Evolutionary conservation across 2,329 filamentous ascomycete species (phyloP).

Genomic region (Verticillium longisporum): DNA sequence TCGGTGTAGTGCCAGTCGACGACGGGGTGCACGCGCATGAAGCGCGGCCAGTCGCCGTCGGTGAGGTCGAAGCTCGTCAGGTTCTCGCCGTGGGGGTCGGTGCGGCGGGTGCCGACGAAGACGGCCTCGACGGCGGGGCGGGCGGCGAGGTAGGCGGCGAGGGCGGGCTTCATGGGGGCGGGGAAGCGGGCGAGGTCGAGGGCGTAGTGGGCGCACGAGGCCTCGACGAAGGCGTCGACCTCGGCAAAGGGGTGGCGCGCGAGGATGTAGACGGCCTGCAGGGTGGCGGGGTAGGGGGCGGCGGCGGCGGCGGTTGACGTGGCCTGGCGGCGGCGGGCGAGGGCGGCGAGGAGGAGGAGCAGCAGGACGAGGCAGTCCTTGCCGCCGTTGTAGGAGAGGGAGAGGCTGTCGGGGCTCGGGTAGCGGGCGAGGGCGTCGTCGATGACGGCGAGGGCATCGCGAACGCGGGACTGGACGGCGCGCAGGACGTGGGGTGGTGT

Average conservation of each 20-base stretch:
- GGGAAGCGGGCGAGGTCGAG: slow-evolving; percentile 70
- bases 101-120: slow-evolving; percentile 81
- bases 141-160: slow-evolving; percentile 67
- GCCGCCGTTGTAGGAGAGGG: slow-evolving; percentile 93
- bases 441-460: slow-evolving; percentile 65
- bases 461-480: slow-evolving; percentile 67
- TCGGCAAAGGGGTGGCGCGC: slow-evolving; percentile 76
- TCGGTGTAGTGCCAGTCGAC: slow-evolving; percentile 97
- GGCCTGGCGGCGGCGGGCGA: slow-evolving; percentile 26
- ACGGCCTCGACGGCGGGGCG: slow-evolving; percentile 64
- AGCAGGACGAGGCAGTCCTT: slow-evolving; percentile 96
- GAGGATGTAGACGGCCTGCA: slow-evolving; percentile 86
- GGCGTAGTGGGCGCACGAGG: slow-evolving; percentile 61
- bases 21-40: slow-evolving; percentile 90
- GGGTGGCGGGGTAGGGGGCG: slow-evolving; percentile 27
- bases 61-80: slow-evolving; percentile 81
- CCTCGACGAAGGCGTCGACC: slow-evolving; percentile 76
- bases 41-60: slow-evolving; percentile 81
- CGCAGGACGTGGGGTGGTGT: slow-evolving; percentile 48
- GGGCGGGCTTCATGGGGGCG: slow-evolving; percentile 73
- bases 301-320: too few relatives aligned
- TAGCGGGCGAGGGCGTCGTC: slow-evolving; percentile 70
- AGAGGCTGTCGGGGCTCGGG: slow-evolving; percentile 65
- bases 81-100: slow-evolving; percentile 80
- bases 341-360: slow-evolving; percentile 70